Percentiles rank a stretch among this genome's conserved stretches.
Evolutionary conservation across 257 asterid species (phyloP).

Genomic region (Capsicum baccatum): DNA sequence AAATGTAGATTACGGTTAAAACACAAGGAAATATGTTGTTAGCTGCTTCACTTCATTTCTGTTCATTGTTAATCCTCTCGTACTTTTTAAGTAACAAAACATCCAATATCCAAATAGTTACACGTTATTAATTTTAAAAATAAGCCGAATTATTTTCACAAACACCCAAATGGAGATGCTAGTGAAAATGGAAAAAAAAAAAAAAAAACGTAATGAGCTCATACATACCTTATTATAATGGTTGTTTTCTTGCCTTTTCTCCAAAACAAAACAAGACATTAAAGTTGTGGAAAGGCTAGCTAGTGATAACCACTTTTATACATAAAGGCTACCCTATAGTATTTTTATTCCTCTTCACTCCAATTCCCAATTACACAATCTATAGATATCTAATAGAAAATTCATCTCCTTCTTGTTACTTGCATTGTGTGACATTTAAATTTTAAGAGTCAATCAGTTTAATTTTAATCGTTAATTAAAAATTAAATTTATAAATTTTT

Average conservation of each 20-base stretch:
- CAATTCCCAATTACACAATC: background rate
- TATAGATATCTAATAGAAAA: background rate
- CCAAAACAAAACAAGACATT: slow-evolving; percentile 13
- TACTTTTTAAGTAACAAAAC: background rate
- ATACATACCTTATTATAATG: background rate
- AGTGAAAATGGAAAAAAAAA: background rate
- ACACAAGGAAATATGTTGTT: fast-evolving
- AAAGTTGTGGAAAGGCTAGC: slow-evolving; percentile 41
- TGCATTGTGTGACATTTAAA: too few relatives aligned
- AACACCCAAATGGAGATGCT: background rate
- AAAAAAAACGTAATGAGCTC: background rate
- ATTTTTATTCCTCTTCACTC: too few relatives aligned
- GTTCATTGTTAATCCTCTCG: background rate
- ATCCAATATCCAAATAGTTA: background rate
- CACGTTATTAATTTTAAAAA: background rate
- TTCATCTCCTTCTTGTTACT: background rate
- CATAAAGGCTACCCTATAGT: slow-evolving; percentile 35
- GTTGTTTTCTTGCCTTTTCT: background rate
- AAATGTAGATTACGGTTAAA: background rate
- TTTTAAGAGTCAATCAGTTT: too few relatives aligned
- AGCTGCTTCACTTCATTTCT: background rate
- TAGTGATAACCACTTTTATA: slow-evolving; percentile 40
- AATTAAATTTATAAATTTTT: too few relatives aligned
- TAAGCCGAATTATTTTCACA: too few relatives aligned
- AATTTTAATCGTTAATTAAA: too few relatives aligned